Evolutionary conservation across 768 basidiomycete species (phyloP).

Genomic region (Russula brevipes): DNA sequence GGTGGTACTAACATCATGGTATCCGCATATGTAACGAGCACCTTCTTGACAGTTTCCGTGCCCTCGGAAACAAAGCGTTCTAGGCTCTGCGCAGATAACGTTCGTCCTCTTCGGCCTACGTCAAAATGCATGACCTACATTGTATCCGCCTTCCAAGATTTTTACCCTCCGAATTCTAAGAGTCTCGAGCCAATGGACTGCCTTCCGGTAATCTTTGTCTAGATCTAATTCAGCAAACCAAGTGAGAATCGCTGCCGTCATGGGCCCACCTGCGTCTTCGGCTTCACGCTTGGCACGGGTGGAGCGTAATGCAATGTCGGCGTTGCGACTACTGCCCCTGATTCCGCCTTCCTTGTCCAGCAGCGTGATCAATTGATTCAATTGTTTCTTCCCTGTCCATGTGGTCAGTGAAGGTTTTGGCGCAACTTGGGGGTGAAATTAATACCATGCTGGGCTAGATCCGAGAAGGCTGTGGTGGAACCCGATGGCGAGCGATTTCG

Average conservation of each 20-base stretch:
- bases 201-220: constrained; percentile 90
- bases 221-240: constrained; percentile 4
- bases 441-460: constrained; percentile 79
- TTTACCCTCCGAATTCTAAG: constrained; percentile 76
- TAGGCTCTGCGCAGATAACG: constrained; percentile 54
- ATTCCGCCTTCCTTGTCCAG: constrained; percentile 65
- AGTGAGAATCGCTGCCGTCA: background rate
- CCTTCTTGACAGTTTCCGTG: constrained; percentile 54
- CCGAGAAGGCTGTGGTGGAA: constrained; percentile 77
- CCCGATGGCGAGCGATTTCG: constrained; percentile 77
- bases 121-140: constrained; percentile 39
- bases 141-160: constrained; percentile 76
- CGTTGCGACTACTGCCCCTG: constrained; percentile 49
- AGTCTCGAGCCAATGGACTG: constrained; percentile 90
- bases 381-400: constrained; percentile 67
- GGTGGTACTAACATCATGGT: constrained; percentile 57
- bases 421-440: background rate
- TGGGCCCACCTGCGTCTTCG: constrained; percentile 74
- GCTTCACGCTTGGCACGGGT: constrained; percentile 85
- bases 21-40: constrained; percentile 71
- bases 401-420: background rate
- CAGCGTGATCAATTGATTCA: constrained; percentile 82
- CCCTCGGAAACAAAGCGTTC: constrained; percentile 75
- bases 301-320: constrained; percentile 63
- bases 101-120: background rate